These are phyloP conservation scores for Polytrichum formosum DNA, from an alignment of 225 moss, liverwort and hornwort species.

Conservation along the genomic window DNA sequence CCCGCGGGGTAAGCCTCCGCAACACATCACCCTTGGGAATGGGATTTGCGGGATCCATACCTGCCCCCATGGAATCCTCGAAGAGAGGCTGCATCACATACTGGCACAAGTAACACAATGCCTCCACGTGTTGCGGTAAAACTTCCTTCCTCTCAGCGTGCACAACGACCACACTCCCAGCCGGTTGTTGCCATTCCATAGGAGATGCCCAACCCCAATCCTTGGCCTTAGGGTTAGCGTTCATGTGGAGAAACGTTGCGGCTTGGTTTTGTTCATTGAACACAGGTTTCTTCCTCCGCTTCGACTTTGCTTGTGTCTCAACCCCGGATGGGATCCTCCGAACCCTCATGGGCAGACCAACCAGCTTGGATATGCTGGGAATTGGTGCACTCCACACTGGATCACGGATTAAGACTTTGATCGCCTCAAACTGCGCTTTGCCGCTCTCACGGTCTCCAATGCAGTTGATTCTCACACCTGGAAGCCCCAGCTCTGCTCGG, in stretches of 20 bases:
- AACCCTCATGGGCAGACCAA: constrained; percentile 1
- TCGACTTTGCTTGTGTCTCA: constrained; percentile 1
- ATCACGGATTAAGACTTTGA: not conserved
- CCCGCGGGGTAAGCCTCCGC: constrained; percentile 7
- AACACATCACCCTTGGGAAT: constrained; percentile 4
- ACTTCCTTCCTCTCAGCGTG: constrained; percentile 5
- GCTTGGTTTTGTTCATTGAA: not conserved
- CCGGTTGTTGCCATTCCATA: not conserved
- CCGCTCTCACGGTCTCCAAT: constrained; percentile 3
- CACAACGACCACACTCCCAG: constrained; percentile 5
- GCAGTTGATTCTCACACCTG: constrained; percentile 7
- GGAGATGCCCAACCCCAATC: constrained; percentile 3
- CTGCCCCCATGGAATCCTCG: not conserved
- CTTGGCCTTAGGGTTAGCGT: not conserved
- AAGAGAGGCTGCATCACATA: constrained; percentile 6
- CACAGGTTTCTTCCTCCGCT: constrained; percentile 1
- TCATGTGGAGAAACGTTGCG: constrained; percentile 1
- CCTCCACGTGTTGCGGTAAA: not conserved
- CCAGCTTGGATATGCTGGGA: constrained; percentile 2
- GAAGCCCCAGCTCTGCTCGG: not conserved
- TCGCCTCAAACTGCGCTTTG: constrained; percentile 1
- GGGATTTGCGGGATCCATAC: not conserved
- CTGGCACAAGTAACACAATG: constrained; percentile 1
- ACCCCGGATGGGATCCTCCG: not conserved
- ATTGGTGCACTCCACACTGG: constrained; percentile 3